A percentile compares a stretch with the other conserved stretches of the same genome.
These are phyloP conservation scores for Penicillium pancosmium DNA, from an alignment of 495 filamentous ascomycete species.

Conservation along the genomic window DNA sequence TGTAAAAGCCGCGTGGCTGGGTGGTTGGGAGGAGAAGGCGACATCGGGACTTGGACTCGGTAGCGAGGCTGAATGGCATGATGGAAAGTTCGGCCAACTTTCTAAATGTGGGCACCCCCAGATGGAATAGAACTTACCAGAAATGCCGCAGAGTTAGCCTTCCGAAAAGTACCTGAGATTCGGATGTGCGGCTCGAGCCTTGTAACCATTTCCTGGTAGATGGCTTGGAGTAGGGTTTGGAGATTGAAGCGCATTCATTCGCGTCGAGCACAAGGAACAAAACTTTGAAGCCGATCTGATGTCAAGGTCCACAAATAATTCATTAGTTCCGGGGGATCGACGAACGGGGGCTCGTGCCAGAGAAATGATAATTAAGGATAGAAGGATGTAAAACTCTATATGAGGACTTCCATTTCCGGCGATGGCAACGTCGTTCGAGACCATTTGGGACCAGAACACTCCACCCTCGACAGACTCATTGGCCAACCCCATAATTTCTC, in stretches of 20 bases:
- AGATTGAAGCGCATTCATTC: slow-evolving; percentile 3
- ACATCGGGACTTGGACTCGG: neutral
- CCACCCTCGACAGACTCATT: slow-evolving; percentile 7
- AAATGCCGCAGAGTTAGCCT: neutral
- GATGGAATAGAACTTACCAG: neutral
- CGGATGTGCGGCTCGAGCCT: neutral
- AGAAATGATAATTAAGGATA: neutral
- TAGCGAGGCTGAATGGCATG: neutral
- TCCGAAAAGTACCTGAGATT: neutral
- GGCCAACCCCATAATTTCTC: slow-evolving; percentile 10
- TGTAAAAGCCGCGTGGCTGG: slow-evolving; percentile 1
- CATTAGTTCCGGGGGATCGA: slow-evolving; percentile 2
- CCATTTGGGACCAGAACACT: neutral
- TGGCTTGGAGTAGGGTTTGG: neutral
- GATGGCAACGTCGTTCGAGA: slow-evolving; percentile 15
- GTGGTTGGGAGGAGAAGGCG: neutral
- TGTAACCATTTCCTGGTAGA: neutral
- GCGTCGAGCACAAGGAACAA: slow-evolving; percentile 2
- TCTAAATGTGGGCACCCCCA: neutral
- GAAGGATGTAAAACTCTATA: slow-evolving; percentile 8
- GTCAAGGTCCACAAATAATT: neutral
- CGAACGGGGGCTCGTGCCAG: slow-evolving; percentile 2
- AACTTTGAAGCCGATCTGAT: slow-evolving; percentile 3
- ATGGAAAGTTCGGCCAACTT: slow-evolving; percentile 2
- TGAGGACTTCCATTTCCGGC: slow-evolving; percentile 14